Evolutionary conservation across 1,284 basidiomycete species (phyloP).

Genomic region (Apiotrichum sp.): DNA sequence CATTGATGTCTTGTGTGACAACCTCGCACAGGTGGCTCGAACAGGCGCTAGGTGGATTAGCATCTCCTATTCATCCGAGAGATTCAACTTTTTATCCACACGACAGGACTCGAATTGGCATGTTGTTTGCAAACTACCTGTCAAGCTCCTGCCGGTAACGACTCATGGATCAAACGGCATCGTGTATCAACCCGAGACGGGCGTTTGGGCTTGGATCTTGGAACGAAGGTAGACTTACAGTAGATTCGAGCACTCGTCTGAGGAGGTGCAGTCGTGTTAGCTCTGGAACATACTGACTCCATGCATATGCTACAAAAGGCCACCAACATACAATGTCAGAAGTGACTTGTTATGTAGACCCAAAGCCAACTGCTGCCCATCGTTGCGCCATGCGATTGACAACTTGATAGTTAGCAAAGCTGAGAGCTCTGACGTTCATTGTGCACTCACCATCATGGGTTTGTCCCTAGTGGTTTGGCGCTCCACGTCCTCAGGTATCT

Average conservation of each 20-base stretch:
- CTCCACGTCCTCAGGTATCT: slow-evolving; percentile 29
- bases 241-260: not conserved
- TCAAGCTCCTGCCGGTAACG: not conserved
- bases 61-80: slow-evolving; percentile 31
- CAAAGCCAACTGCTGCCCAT: slow-evolving; percentile 37
- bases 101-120: not conserved
- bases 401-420: slow-evolving; percentile 14
- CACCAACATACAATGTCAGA: slow-evolving; percentile 28
- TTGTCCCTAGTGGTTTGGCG: slow-evolving; percentile 24
- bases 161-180: not conserved
- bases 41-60: slow-evolving; percentile 29
- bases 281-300: not conserved
- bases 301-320: slow-evolving; percentile 7
- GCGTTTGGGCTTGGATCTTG: slow-evolving; percentile 14
- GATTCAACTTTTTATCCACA: slow-evolving; percentile 24
- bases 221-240: not conserved
- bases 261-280: not conserved
- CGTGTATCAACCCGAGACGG: slow-evolving; percentile 12
- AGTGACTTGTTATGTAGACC: slow-evolving; percentile 36
- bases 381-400: slow-evolving; percentile 37
- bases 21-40: slow-evolving; percentile 21
- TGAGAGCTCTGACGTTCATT: no score
- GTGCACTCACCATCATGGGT: slow-evolving; percentile 33
- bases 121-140: not conserved
- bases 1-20: slow-evolving; percentile 23